Evolutionary conservation across 192 early-diverging fungal species (phyloP), one percentile per base, ranked within the genome.

Genomic region (Cetraspora pellucida): DNA sequence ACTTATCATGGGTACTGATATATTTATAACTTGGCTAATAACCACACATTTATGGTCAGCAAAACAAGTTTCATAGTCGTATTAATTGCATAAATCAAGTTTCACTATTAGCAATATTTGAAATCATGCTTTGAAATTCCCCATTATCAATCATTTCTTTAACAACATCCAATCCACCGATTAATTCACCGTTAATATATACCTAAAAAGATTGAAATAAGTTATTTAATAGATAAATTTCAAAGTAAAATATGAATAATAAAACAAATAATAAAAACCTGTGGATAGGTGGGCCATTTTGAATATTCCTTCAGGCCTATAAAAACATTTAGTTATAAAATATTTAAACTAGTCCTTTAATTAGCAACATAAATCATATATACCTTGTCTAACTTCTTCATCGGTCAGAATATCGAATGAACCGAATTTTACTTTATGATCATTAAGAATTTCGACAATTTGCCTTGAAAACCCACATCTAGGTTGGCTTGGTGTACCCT

Each of bases 251-350:
- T 17, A 5, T 3, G 13, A 49, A 47, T 13, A 50, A 52, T 19
- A 25, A 43, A 2, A 71, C 17, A 44, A 10, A 21, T 10, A 43
- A 2, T 49, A 11, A 44, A 10, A 50, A 83, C 82, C 82, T 98
- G 97, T 27, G 97, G 97, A 81, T 93, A 95, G 25, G 97, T 98
- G 13, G 96, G 97, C 97, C 97, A 98, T 75, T 95, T 88, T 16
- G 89, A 87, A 49, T 83, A 82, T 47, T 64, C 57, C 52, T 84
- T 85, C 47, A 82, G 71, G 30, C 85, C 82, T 82, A 44, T 37
- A 31, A 57, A 72, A 14, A 37, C 23, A 30, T 59, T 6, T 60
- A 21, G 5, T 7, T 65, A 37, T n/a, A 30, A 8, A 82, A 25
- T 13, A 23, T 14, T 16, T 65, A 13, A 43, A 49, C 19, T 3